Evolutionary conservation across 129 eudicot species (phyloP), one percentile per base, ranked within the genome.

Genomic region (Lonicera japonica): DNA sequence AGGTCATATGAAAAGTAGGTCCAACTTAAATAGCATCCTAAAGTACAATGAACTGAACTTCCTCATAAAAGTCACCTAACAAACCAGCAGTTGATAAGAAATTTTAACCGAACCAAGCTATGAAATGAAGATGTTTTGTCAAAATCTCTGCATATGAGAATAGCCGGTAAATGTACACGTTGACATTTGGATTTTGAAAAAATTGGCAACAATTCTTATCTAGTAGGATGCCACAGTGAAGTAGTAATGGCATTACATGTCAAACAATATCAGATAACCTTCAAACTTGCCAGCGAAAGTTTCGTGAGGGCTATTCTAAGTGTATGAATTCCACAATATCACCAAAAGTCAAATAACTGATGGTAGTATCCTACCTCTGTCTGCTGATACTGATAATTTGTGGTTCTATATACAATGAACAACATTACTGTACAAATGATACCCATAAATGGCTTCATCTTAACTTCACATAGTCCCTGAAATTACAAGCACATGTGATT

Each of bases 401-500:
- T 86, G 60, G 82, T 90, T 80, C 94, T 90, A 76, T 86, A 90
- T 59, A 90, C 88, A 73, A 90, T 74, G 81, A 81, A 86, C 63
- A 90, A 70, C 95, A 86, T 86, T 48, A 79, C 70, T 71, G 77
- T 79, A 73, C 87, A 86, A 43, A 84, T 65, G 75, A 72, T 62
- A 70, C 82, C 97, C 90, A 84, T 61, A 56, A 90, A 77, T 15
- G 94, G 79, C 58, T 66, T 86, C 95, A 90, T 82, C 68, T 68
- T 83, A 61, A 72, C 60, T 69, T 77, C 77, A 63, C 77, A 77
- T 46, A 56, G 60, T 70, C 91, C 95, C 90, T 90, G 87, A 79
- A 64, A 54, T 61, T 63, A 51, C 36, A 51, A n/a, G 63, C 19
- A 55, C 14, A 29, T 29, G 77, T 50, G 19, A 48, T 63, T 48